Percentiles rank a stretch among this genome's conserved stretches.
Conservation (phyloP, 208 protist species). For the Leishmania tropica region DNA sequence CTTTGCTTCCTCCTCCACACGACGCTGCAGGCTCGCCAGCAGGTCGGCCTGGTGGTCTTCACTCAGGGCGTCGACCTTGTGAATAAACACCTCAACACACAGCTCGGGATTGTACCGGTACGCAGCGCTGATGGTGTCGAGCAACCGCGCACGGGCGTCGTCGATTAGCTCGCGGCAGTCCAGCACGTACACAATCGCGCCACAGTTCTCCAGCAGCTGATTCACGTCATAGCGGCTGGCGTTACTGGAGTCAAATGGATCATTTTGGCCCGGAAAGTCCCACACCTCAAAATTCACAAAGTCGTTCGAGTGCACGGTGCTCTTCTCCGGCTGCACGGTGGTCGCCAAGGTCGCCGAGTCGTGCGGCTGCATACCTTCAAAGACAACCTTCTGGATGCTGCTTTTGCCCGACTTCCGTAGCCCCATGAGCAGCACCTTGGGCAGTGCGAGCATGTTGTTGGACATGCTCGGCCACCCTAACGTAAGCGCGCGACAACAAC, state of each 20-base stretch:
- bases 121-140: conserved; percentile 82
- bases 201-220: conserved; percentile 82
- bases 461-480: conserved; percentile 3
- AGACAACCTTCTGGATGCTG: conserved; percentile 92
- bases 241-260: conserved; percentile 78
- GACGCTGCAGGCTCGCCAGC: conserved; percentile 74
- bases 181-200: conserved; percentile 90
- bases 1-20: conserved; percentile 79
- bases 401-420: conserved; percentile 91
- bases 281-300: conserved; percentile 93
- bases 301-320: conserved; percentile 77
- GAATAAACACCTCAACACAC: conserved; percentile 89
- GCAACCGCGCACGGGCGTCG: conserved; percentile 70
- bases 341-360: conserved; percentile 81
- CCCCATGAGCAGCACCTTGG: conserved; percentile 88
- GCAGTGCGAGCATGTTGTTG: conserved; percentile 55
- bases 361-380: conserved; percentile 89
- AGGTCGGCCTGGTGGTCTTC: conserved; percentile 88
- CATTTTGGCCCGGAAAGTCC: conserved; percentile 90
- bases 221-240: conserved; percentile 60
- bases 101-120: conserved; percentile 78
- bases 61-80: conserved; percentile 89
- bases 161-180: conserved; percentile 88
- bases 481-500: not conserved
- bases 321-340: conserved; percentile 83